Evolutionary conservation across 768 basidiomycete species (phyloP), one percentile per base, ranked within the genome.

Genomic region (Suillus americanus): DNA sequence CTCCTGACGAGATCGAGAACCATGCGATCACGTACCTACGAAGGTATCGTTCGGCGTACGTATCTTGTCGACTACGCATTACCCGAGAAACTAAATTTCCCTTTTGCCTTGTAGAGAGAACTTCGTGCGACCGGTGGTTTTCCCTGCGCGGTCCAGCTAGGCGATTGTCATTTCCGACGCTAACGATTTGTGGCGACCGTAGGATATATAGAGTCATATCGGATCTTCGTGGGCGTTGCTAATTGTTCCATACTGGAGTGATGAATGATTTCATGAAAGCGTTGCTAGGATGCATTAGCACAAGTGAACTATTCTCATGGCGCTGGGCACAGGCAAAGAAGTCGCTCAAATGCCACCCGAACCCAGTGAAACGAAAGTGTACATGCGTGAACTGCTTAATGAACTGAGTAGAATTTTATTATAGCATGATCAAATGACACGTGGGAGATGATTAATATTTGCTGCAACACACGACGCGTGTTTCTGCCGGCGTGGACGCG

Each of bases 21-120:
- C 87, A 92, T 66, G 97, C 96, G 25, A 91, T 98, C 78, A 87
- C 88, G 66, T 95, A 94, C 77, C 82, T 99, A 69, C 85, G 97
- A 77, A 85, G 92, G 72, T 97, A 92, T 80, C 87, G 97, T 71
- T 86, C 89, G 70, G 87, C 91, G 92, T 96, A 81, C 76, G 93
- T 91, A 61, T 71, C 64, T 55, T 37, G 35, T 48, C 65, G 46
- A n/a, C 63, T 55, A 25, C 35, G 14, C 50, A 45, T 45, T 41
- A n/a, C 18, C 46, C 57, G 55, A 63, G 60, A 45, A 30, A 28
- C 51, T 62, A 45, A 59, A 64, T 6, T 65, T 64, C 33, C 54
- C 48, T 35, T 66, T 68, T 68, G 54, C 48, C 57, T n/a, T 61
- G 38, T 73, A 83, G 89, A 63, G 88, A 85, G 70, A 89, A 92